Conservation (phyloP, 2,329 filamentous ascomycete species). For the Cercospora sojina region DNA sequence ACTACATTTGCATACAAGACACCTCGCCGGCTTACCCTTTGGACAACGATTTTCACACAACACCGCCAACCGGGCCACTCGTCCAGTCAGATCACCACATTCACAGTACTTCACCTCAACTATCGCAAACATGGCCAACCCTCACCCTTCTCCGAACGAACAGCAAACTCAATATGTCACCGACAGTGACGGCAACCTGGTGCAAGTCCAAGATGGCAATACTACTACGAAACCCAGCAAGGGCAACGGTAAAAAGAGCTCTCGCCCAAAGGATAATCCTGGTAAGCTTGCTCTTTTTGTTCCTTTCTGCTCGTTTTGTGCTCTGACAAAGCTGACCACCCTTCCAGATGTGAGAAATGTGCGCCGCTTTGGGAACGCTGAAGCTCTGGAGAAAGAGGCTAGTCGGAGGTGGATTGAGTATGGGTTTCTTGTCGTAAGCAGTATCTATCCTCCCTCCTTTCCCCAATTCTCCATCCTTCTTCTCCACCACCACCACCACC, state of each 20-base stretch:
- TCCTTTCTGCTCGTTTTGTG: not conserved
- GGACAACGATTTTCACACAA: not conserved
- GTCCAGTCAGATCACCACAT: not conserved
- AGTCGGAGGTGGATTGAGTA: constrained; percentile 1
- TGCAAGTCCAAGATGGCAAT: not conserved
- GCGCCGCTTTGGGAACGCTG: not conserved
- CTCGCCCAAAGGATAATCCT: not conserved
- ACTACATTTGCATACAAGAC: not conserved
- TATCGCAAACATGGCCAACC: not conserved
- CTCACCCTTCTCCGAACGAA: not conserved
- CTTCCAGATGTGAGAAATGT: not conserved
- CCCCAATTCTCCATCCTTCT: not conserved
- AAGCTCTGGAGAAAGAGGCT: not conserved
- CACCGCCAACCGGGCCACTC: not conserved
- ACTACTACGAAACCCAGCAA: not conserved
- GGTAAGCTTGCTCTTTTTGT: not conserved
- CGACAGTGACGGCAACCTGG: not conserved
- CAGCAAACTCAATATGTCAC: not conserved
- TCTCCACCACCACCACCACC: not conserved
- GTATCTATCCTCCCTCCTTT: not conserved
- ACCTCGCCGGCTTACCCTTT: not conserved
- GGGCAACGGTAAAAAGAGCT: not conserved
- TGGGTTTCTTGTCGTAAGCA: not conserved
- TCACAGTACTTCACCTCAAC: not conserved
- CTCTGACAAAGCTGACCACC: too few species aligned